phyloP scores from a whole-genome alignment of 768 basidiomycete species.

The Russula foetens region DNA sequence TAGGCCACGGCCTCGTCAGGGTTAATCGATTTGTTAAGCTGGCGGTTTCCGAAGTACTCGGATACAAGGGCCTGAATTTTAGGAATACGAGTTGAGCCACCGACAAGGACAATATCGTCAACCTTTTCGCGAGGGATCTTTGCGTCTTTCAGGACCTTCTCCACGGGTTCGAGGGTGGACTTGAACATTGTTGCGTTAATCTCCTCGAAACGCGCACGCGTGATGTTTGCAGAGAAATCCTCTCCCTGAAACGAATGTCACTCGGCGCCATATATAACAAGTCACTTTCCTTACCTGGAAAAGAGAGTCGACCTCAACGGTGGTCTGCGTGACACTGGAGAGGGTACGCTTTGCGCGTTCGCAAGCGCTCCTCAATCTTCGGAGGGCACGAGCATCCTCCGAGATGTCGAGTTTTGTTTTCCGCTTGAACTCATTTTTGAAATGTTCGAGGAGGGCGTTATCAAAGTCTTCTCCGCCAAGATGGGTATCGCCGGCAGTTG shows the following conservation, averaged over 20 bases:
- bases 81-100: conserved; percentile 99
- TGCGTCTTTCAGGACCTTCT: conserved; percentile 97
- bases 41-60: conserved; percentile 96
- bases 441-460: conserved; percentile 95
- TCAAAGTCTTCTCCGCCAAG: conserved; percentile 99
- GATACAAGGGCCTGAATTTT: conserved; percentile 98
- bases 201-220: conserved; percentile 99
- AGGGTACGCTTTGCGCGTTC: conserved; percentile 99
- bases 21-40: conserved; percentile 99
- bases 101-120: conserved; percentile 98
- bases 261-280: background rate
- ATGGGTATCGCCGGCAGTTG: conserved; percentile 98
- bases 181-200: conserved; percentile 95
- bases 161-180: conserved; percentile 95
- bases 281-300: conserved; percentile 55
- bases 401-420: conserved; percentile 97
- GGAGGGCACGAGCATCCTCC: conserved; percentile 91
- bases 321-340: conserved; percentile 97
- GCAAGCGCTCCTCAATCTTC: conserved; percentile 93
- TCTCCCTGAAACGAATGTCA: conserved; percentile 52
- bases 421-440: conserved; percentile 99
- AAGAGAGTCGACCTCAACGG: conserved; percentile 98
- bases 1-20: conserved; percentile 99
- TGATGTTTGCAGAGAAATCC: conserved; percentile 98
- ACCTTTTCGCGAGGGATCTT: conserved; percentile 97